Evolutionary conservation across 352 stramenopile species (phyloP).

Genomic region (Globisporangium emineosum): DNA sequence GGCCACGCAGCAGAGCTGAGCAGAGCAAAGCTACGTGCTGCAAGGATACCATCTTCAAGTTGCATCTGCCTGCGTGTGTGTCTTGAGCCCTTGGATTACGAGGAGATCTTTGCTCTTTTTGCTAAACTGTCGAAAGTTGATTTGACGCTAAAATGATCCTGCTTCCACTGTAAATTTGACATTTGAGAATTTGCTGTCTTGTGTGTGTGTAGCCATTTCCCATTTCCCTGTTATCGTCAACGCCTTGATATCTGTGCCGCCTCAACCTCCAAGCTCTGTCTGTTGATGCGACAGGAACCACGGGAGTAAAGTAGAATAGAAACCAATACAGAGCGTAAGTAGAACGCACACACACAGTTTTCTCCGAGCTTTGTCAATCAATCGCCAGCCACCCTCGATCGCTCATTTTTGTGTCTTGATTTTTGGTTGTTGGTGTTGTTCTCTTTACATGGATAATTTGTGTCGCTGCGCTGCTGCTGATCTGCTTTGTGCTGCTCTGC

Average conservation of each 20-base stretch:
- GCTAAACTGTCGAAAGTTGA: background rate
- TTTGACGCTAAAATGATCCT: background rate
- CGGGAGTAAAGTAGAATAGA: background rate
- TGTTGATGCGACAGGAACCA: background rate
- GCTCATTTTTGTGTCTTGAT: constrained; percentile 3
- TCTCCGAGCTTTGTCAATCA: background rate
- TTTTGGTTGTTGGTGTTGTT: constrained; percentile 11
- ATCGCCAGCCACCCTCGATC: constrained; percentile 1
- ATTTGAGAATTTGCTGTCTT: background rate
- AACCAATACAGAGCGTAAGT: background rate
- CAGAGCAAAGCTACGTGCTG: background rate
- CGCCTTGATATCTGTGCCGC: too few species aligned
- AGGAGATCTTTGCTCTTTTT: background rate
- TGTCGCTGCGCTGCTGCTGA: too few species aligned
- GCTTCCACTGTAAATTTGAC: background rate
- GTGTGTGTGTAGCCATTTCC: background rate
- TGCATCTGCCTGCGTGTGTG: background rate
- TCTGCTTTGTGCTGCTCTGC: constrained; percentile 1
- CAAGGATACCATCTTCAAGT: background rate
- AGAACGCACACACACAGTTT: background rate
- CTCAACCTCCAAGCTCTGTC: background rate
- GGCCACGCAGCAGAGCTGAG: constrained; percentile 4
- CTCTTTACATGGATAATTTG: constrained; percentile 14
- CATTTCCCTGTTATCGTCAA: background rate
- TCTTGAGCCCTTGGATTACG: background rate